Conservation (phyloP, 1,139 yeast species). For the Neolecta irregularis region DNA sequence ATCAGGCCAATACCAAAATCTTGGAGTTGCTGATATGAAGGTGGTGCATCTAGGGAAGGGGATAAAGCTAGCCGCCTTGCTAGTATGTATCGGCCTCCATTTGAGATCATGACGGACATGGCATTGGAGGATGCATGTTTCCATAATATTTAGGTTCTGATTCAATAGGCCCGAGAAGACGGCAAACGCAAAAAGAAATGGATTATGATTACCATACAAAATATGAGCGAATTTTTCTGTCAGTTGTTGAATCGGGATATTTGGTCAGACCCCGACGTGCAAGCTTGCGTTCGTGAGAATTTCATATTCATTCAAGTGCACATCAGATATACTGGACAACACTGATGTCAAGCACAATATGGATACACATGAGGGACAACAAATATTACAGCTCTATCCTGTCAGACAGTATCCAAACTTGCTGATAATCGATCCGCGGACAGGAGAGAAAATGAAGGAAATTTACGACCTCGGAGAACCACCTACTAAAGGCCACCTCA, state of each 20-base stretch:
- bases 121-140: slow-evolving; percentile 44
- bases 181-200: slow-evolving; percentile 59
- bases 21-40: slow-evolving; percentile 15
- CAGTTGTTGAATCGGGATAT: slow-evolving; percentile 85
- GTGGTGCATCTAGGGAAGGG: slow-evolving; percentile 2
- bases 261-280: slow-evolving; percentile 65
- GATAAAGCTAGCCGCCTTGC: slow-evolving; percentile 55
- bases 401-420: slow-evolving; percentile 68
- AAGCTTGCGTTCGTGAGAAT: slow-evolving; percentile 44
- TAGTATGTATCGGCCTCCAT: slow-evolving; percentile 77
- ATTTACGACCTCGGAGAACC: slow-evolving; percentile 39
- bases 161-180: slow-evolving; percentile 39
- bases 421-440: slow-evolving; percentile 83
- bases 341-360: slow-evolving; percentile 44
- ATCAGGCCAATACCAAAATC: slow-evolving; percentile 14
- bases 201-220: slow-evolving; percentile 80
- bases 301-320: slow-evolving; percentile 47
- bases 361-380: slow-evolving; percentile 59
- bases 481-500: slow-evolving; percentile 39
- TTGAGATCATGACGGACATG: slow-evolving; percentile 58
- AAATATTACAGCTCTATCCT: slow-evolving; percentile 58
- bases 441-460: slow-evolving; percentile 69
- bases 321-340: slow-evolving; percentile 3
- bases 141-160: no score
- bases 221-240: slow-evolving; percentile 67